phyloP scores from a whole-genome alignment of 1,139 yeast genomes.

The Yamadazyma oceani region DNA sequence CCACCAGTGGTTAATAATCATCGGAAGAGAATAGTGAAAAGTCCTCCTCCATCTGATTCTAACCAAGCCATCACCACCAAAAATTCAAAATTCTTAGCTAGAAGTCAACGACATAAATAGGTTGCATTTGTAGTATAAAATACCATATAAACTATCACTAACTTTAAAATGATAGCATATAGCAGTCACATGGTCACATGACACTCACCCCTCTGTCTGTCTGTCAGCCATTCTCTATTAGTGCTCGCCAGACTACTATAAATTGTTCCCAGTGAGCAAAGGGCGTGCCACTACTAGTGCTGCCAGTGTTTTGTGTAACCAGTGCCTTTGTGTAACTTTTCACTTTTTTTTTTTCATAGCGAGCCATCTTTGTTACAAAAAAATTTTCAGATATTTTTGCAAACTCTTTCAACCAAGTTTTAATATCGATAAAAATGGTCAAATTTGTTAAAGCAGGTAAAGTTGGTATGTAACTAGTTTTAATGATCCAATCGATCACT shows the following conservation, averaged over 20 bases:
- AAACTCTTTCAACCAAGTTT: slow-evolving; percentile 12
- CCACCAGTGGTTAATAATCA: slow-evolving; percentile 4
- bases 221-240: background rate
- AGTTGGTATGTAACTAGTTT: slow-evolving; percentile 75
- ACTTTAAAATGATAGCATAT: too few relatives aligned
- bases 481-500: background rate
- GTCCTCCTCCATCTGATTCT: slow-evolving; percentile 4
- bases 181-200: slow-evolving; percentile 10
- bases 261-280: background rate
- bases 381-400: slow-evolving; percentile 14
- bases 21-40: slow-evolving; percentile 4
- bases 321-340: slow-evolving; percentile 5
- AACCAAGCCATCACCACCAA: slow-evolving; percentile 32
- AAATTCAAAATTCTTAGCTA: slow-evolving; percentile 45
- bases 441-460: slow-evolving; percentile 99
- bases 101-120: slow-evolving; percentile 42
- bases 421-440: slow-evolving; percentile 60
- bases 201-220: background rate
- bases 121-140: background rate
- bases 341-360: slow-evolving; percentile 5
- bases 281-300: background rate
- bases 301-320: slow-evolving; percentile 12
- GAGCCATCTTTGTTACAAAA: slow-evolving; percentile 10
- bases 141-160: too few relatives aligned
- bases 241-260: background rate